Base-by-base conservation (phyloP, 2,329 filamentous ascomycete genomes). In the Scopulariopsis brevicaulis region DNA sequence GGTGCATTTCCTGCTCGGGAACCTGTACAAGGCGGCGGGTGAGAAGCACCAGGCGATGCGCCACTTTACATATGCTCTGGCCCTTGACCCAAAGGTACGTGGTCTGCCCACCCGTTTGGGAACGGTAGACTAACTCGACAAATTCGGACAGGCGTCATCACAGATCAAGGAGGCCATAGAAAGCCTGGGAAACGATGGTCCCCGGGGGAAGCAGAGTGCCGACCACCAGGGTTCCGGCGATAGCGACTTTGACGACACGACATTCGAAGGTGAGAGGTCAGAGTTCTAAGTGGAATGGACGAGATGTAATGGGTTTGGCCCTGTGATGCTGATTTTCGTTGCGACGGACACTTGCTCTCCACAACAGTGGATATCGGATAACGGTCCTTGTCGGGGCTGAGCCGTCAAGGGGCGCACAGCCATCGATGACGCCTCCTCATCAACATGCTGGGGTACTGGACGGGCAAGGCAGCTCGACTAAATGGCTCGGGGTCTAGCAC, bases 161-260 rank as follows among this genome's bases (percentile, higher is more conserved):
- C 87, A 91, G 70, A 96, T 99, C 72, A 99, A 97, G 73, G 91
- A 96, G 69, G 91, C 90, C 20, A 96, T 99, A 74, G 93, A 97
- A 75, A 87, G 86, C 65, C 81, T 97, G 59, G 90, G 96, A 66
- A 86, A 91, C 59, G 86, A 50, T 20, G 22, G 46, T 20, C 20
- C 22, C 12, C 89, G 60, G 84, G 89, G 59, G 81, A 85, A 59
- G 84, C 46, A 50, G n/a, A 20, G n/a, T 2, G 10, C 11, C 20
- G 46, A 7, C 12, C 46, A 12, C 46, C 12, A 24, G 6, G 46
- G 12, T 20, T 22, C 46, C 8, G 46, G 22, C 12, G 46, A 50
- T 50, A 50, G 20, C 46, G n/a, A 22, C 12, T 22, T 50, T 11
- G 46, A 50, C 46, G 46, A 50, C 18, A 50, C n/a, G 10, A 22